Base-by-base conservation (phyloP, 2,329 filamentous ascomycete genomes). In the Exserohilum turcica region DNA sequence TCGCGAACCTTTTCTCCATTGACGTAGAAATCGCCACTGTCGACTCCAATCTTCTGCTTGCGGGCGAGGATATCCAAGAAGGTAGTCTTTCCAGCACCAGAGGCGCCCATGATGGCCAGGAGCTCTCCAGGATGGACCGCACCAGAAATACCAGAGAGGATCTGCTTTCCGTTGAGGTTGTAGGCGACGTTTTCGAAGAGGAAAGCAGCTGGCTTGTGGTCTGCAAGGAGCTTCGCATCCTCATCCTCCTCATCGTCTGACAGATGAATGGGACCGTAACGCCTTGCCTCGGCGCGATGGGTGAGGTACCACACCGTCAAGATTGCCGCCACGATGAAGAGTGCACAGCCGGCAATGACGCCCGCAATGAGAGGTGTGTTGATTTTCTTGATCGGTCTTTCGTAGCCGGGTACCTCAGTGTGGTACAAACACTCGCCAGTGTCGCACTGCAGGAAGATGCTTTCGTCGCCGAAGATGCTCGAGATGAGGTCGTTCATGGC, bases 61-160 rank as follows among this genome's bases (percentile, higher is more conserved):
- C 92, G 87, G 7, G 94, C 94, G 40, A 99, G 80, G 54, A 99
- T 96, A 70, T 99, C 94, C 38, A 99, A 80, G 74, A 99, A 97
- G 0, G 92, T 96, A 0, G 94, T 99, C 78, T 99, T 99, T 54
- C 94, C 94, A 36, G 94, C 95, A 27, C 94, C 94, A 0, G 94
- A 99, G 6, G 94, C 93, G 51, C 94, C 94, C 93, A 99, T 99
- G 66, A 99, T 96, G 7, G 94, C 94, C 61, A 93, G 91, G 6
- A 97, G 85, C 73, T 99, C 92, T n/a, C 95, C 95, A 2, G 93
- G 92, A 63, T 89, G 89, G n/a, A 93, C 92, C 36, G 91, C 86
- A 40, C 94, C 94, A 60, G 88, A 87, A 29, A 99, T 88, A 12
- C 84, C 85, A 13, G 83, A 82, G 2, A 99, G 80, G 40, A 99